Evolutionary conservation across 139 green algal genomes (phyloP).

Genomic region (Chlamydomonas schloesseri): DNA sequence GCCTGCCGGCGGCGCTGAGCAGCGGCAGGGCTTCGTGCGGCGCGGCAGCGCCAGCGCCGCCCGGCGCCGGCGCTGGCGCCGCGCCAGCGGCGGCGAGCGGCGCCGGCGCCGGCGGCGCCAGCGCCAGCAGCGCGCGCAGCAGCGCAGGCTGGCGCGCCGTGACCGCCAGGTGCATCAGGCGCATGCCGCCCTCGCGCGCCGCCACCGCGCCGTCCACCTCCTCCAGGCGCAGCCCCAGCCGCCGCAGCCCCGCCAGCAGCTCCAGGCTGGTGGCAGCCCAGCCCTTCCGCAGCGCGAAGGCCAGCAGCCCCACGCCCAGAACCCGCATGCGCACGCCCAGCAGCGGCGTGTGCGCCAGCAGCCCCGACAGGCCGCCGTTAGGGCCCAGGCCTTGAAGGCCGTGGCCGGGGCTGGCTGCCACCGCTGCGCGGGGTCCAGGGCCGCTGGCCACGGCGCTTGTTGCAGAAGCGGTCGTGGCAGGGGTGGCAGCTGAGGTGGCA

Average conservation of each 20-base stretch:
- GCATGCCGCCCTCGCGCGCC: conserved; percentile 9
- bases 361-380: not conserved
- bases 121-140: not conserved
- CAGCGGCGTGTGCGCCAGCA: not conserved
- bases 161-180: conserved; percentile 21
- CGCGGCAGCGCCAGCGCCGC: too few species aligned
- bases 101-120: not conserved
- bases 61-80: not conserved
- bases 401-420: too few species aligned
- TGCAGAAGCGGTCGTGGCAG: too few species aligned
- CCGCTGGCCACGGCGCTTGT: too few species aligned
- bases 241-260: not conserved
- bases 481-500: too few species aligned
- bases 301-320: conserved; percentile 15
- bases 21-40: not conserved
- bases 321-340: conserved; percentile 1
- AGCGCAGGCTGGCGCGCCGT: not conserved
- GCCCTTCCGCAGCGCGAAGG: conserved; percentile 4
- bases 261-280: not conserved
- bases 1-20: too few species aligned
- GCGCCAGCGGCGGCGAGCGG: not conserved
- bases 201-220: not conserved
- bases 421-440: too few species aligned
- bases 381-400: too few species aligned
- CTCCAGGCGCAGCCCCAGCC: not conserved